Base-by-base conservation (phyloP, 129 eudicot genomes). In the Centaurea solstitialis region DNA sequence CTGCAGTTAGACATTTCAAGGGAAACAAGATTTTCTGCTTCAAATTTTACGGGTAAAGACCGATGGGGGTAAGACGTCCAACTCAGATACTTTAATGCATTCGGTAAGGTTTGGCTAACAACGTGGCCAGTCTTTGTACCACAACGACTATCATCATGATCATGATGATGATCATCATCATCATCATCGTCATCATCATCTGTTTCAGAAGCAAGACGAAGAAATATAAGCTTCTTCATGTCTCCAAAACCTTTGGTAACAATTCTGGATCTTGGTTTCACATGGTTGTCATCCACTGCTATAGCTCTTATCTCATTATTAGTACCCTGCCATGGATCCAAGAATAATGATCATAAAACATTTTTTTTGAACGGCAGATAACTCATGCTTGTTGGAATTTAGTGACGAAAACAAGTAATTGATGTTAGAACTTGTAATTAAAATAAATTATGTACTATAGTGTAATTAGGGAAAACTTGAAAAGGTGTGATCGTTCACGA, bases 1-100 rank as follows among this genome's bases (percentile, higher is more conserved):
- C 22, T 7, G 75, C 86, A 64, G 1, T 13, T 4, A 18, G 7
- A 23, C 69, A 83, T 59, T 72, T 64, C 66, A 62, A 83, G 79
- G 1, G 68, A 28, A 26, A 83, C 76, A 15, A 83, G 83, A 33
- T 77, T 41, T 5, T 18, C 21, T 12, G 74, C 45, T 45, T 18
- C 0, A 43, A 72, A 83, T 45, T 15, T 43, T 21, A 18, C n/a
- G 3, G 86, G 75, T 28, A 83, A 74, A 11, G 40, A 71, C 11
- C 15, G 6, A 22, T 47, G 17, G 41, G 82, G 79, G 70, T 30
- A 47, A 2, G 7, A 4, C 0, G 4, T 0, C 87, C 80, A 78
- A 21, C 23, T 6, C 6, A 84, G 62, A 82, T 78, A 84, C 21
- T 18, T 22, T 23, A 73, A 15, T 9, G 39, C 40, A 73, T 43